Evolutionary conservation across 257 asterid genomes (phyloP).

Genomic region (Petrea volubilis): DNA sequence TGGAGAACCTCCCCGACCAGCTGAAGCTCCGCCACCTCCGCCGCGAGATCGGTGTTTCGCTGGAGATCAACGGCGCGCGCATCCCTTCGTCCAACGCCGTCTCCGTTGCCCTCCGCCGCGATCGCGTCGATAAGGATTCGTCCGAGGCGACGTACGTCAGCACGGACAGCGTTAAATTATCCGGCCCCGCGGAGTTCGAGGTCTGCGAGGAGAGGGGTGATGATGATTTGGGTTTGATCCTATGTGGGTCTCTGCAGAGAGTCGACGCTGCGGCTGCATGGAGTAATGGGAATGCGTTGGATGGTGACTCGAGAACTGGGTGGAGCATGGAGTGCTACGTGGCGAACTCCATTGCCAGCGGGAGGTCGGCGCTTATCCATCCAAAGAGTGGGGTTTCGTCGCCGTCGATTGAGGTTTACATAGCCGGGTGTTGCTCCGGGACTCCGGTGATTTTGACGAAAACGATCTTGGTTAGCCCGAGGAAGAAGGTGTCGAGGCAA

Average conservation of each 20-base stretch:
- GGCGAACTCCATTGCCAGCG: constrained; percentile 44
- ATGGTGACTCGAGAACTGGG: constrained; percentile 54
- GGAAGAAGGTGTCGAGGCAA: constrained; percentile 59
- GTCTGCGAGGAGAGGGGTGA: constrained; percentile 56
- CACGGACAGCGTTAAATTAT: constrained; percentile 68
- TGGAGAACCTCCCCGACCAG: constrained; percentile 57
- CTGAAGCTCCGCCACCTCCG: constrained; percentile 73
- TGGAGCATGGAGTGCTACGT: constrained; percentile 82
- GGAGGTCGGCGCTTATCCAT: constrained; percentile 52
- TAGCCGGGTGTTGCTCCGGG: constrained; percentile 85
- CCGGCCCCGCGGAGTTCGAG: constrained; percentile 83
- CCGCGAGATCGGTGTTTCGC: constrained; percentile 62
- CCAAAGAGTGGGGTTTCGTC: constrained; percentile 50
- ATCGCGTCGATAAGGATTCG: constrained; percentile 65
- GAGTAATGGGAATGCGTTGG: constrained; percentile 47
- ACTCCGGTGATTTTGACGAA: constrained; percentile 72
- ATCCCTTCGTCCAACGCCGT: constrained; percentile 61
- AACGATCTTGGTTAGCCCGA: constrained; percentile 66
- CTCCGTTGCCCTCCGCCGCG: constrained; percentile 63
- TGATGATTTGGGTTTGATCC: constrained; percentile 53
- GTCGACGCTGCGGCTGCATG: constrained; percentile 46
- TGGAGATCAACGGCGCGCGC: constrained; percentile 65
- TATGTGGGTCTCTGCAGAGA: constrained; percentile 78
- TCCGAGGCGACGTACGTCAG: constrained; percentile 91
- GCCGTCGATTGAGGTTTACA: constrained; percentile 73